phyloP scores from a whole-genome alignment of 345 rosid genomes.

The Excoecaria cochinchinensis region DNA sequence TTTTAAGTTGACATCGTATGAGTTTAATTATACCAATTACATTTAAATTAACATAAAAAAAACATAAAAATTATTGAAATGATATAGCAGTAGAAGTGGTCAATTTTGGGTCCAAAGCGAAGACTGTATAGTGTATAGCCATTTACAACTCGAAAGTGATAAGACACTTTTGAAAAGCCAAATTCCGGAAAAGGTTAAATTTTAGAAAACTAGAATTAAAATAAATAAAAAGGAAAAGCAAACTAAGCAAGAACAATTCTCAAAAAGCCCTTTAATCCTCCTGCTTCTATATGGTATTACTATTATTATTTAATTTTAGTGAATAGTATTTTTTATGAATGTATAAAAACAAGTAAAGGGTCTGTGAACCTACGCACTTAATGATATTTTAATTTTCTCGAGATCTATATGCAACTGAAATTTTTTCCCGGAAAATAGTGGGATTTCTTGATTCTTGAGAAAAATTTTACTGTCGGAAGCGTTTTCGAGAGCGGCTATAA shows the following conservation, averaged over 20 bases:
- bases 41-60: no score
- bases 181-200: neutral
- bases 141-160: neutral
- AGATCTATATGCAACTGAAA: slow-evolving; percentile 20
- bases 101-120: neutral
- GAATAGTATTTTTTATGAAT: neutral
- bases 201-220: neutral
- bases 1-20: no score
- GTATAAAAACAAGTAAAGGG: neutral
- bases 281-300: no score
- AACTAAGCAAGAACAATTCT: neutral
- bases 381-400: neutral
- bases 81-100: neutral
- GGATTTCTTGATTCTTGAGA: slow-evolving; percentile 31
- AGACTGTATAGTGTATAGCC: neutral
- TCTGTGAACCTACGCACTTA: slow-evolving; percentile 1
- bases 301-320: no score
- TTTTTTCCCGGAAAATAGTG: neutral
- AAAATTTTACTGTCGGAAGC: slow-evolving; percentile 20
- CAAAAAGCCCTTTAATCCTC: no score
- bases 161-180: neutral
- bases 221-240: no score
- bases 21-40: no score
- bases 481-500: neutral
- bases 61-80: no score